Conservation (phyloP, 495 filamentous ascomycete species). For the Lasiosphaeriaceae sp. region DNA sequence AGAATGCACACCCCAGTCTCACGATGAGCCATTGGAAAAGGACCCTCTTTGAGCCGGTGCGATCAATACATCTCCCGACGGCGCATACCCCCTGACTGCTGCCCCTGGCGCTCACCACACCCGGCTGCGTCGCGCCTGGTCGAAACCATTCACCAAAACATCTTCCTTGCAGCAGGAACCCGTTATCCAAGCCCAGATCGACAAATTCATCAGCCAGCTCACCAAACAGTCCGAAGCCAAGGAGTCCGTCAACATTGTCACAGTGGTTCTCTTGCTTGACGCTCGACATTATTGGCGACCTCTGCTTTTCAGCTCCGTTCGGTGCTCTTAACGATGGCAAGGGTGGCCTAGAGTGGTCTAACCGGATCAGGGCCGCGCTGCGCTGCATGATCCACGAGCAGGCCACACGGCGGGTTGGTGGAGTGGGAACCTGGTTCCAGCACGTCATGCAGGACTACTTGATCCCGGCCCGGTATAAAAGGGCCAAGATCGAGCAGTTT, state of each 20-base stretch:
- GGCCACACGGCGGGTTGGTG: constrained; percentile 20
- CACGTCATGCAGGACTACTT: constrained; percentile 5
- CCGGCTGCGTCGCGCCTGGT: constrained; percentile 47
- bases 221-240: constrained; percentile 7
- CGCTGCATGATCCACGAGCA: constrained; percentile 14
- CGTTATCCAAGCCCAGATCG: constrained; percentile 35
- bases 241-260: constrained; percentile 37
- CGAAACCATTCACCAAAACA: constrained; percentile 45
- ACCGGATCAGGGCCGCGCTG: constrained; percentile 10
- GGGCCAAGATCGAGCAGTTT: constrained; percentile 16
- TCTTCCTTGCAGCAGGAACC: constrained; percentile 41
- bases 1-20: no score
- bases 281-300: constrained; percentile 60
- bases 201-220: constrained; percentile 22
- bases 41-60: constrained; percentile 42
- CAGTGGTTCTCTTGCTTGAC: constrained; percentile 47
- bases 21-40: constrained; percentile 31
- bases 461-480: constrained; percentile 10
- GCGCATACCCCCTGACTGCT: constrained; percentile 11
- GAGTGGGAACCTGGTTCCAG: constrained; percentile 20
- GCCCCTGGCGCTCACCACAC: constrained; percentile 34
- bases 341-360: constrained; percentile 24
- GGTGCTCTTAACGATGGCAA: constrained; percentile 44
- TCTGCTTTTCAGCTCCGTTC: constrained; percentile 57
- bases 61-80: constrained; percentile 1